Percentiles rank a stretch among this genome's conserved stretches.
These are phyloP conservation scores for Heliocybe sulcata DNA, from an alignment of 1,284 basidiomycete genomes.

Conservation along the genomic window DNA sequence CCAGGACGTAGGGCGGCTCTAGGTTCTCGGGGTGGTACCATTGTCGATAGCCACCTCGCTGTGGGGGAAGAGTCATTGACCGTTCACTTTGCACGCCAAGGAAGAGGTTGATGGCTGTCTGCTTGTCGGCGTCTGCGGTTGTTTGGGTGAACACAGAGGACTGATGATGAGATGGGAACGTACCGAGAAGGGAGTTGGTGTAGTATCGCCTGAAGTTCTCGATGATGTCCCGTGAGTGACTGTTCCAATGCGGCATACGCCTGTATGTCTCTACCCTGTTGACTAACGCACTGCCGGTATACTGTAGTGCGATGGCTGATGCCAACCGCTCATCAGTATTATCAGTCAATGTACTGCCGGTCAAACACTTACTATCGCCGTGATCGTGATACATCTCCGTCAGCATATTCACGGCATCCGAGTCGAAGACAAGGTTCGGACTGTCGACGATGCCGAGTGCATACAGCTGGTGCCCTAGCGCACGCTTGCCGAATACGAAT, in stretches of 20 bases:
- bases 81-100: slow-evolving; percentile 73
- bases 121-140: slow-evolving; percentile 86
- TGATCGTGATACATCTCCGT: slow-evolving; percentile 99
- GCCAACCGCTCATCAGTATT: neutral
- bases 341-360: neutral
- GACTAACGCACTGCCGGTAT: slow-evolving; percentile 93
- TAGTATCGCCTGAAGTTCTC: slow-evolving; percentile 96
- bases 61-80: slow-evolving; percentile 35
- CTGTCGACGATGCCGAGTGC: slow-evolving; percentile 84
- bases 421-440: slow-evolving; percentile 88
- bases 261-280: slow-evolving; percentile 97
- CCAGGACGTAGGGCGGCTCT: slow-evolving; percentile 48
- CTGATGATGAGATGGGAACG: slow-evolving; percentile 8
- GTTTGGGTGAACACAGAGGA: no score
- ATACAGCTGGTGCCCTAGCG: slow-evolving; percentile 92
- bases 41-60: slow-evolving; percentile 64
- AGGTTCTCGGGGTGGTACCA: slow-evolving; percentile 80
- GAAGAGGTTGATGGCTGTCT: slow-evolving; percentile 96
- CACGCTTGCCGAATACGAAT: slow-evolving; percentile 96
- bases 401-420: slow-evolving; percentile 94
- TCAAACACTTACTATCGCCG: slow-evolving; percentile 73
- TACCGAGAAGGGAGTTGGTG: slow-evolving; percentile 88
- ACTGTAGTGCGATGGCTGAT: slow-evolving; percentile 89
- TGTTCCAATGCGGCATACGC: slow-evolving; percentile 95
- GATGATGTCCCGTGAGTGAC: slow-evolving; percentile 95